Evolutionary conservation across 1,139 yeast species (phyloP).

Genomic region (Scheffersomyces lignicola): DNA sequence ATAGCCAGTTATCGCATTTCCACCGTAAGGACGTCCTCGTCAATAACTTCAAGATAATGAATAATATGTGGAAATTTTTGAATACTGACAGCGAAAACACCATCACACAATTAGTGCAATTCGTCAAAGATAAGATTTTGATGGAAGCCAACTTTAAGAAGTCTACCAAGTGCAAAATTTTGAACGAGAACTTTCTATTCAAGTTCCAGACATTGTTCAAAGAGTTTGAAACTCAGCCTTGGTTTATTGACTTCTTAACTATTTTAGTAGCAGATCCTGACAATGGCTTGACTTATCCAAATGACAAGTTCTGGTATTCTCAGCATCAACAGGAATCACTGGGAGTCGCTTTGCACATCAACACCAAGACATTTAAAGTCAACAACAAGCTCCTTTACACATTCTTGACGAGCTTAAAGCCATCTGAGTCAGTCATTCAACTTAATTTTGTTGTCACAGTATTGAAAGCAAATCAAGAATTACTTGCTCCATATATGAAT

Average conservation of each 20-base stretch:
- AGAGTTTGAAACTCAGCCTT: conserved; percentile 30
- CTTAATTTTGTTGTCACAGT: conserved; percentile 55
- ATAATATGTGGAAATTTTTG: conserved; percentile 65
- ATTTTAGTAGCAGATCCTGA: conserved; percentile 51
- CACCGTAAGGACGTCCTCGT: conserved; percentile 62
- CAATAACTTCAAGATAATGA: conserved; percentile 58
- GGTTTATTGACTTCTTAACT: conserved; percentile 51
- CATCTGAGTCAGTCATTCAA: conserved; percentile 76
- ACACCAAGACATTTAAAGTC: conserved; percentile 52
- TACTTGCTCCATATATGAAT: conserved; percentile 70
- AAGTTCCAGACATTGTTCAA: conserved; percentile 56
- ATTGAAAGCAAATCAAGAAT: conserved; percentile 59
- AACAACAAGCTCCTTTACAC: conserved; percentile 69
- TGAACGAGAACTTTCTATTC: conserved; percentile 74
- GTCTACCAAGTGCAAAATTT: conserved; percentile 69
- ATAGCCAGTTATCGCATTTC: conserved; percentile 48
- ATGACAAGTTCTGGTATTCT: conserved; percentile 53
- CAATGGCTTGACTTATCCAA: conserved; percentile 63
- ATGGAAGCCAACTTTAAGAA: conserved; percentile 63
- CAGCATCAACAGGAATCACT: conserved; percentile 19
- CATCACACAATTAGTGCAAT: conserved; percentile 39
- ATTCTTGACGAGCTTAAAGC: conserved; percentile 65
- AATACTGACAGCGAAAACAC: conserved; percentile 54
- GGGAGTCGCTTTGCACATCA: conserved; percentile 35
- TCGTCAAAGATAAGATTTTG: conserved; percentile 53